Evolutionary conservation across 2,329 filamentous ascomycete genomes (phyloP).

Genomic region (Arthrobotrys conoides): DNA sequence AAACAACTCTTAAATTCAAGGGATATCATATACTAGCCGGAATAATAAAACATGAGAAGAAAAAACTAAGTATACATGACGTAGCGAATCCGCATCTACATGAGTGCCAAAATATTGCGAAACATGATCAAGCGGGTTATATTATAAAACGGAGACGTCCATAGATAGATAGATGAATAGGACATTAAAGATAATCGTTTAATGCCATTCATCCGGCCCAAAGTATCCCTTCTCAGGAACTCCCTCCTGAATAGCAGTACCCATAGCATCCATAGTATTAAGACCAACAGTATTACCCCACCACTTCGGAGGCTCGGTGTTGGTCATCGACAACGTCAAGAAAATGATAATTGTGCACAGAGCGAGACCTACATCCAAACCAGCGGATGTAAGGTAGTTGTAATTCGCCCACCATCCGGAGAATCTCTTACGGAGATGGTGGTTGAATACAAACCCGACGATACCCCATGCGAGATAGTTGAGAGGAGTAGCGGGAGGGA

Average conservation of each 20-base stretch:
- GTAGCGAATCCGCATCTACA: slow-evolving; percentile 26
- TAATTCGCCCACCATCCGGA: slow-evolving; percentile 83
- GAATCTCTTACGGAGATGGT: slow-evolving; percentile 75
- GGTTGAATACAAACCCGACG: slow-evolving; percentile 79
- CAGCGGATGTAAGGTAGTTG: slow-evolving; percentile 82
- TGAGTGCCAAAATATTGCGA: neutral
- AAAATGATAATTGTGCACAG: slow-evolving; percentile 79
- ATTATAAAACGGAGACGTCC: neutral
- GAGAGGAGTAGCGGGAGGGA: slow-evolving; percentile 79
- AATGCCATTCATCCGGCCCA: slow-evolving; percentile 71
- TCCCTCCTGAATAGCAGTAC: slow-evolving; percentile 68
- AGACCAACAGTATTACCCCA: slow-evolving; percentile 73
- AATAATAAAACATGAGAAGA: neutral
- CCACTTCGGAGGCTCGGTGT: slow-evolving; percentile 73
- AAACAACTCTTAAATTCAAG: neutral
- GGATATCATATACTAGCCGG: slow-evolving; percentile 32
- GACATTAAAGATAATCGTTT: slow-evolving; percentile 35
- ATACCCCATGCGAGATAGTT: slow-evolving; percentile 80
- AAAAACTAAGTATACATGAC: slow-evolving; percentile 44
- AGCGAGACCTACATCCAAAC: slow-evolving; percentile 78
- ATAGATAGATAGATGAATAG: neutral
- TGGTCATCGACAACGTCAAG: slow-evolving; percentile 76
- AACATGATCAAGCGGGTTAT: neutral
- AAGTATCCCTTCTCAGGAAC: slow-evolving; percentile 70
- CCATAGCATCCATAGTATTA: slow-evolving; percentile 70